Evolutionary conservation across 768 basidiomycete species (phyloP).

Genomic region (Kwoniella botswanensis): DNA sequence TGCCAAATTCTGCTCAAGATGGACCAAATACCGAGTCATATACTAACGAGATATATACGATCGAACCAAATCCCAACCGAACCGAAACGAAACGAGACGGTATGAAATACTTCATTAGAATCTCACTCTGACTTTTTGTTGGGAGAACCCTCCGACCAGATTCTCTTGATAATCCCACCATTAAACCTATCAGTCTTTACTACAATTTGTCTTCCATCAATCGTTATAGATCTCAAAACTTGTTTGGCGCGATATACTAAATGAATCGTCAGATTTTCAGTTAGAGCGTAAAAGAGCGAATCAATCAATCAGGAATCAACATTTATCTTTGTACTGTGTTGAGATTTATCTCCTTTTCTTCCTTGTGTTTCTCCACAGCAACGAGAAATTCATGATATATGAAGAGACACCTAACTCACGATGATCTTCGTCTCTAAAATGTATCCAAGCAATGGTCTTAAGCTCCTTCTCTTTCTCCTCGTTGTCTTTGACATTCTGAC

Average conservation of each 20-base stretch:
- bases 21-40: too few relatives aligned
- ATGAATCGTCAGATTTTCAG: neutral
- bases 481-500: neutral
- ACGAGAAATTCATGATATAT: neutral
- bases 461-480: neutral
- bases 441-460: slow-evolving; percentile 29
- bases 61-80: too few relatives aligned
- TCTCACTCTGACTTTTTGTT: neutral
- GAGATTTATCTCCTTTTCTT: too few relatives aligned
- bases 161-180: slow-evolving; percentile 1
- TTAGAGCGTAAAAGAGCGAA: neutral
- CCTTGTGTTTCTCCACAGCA: too few relatives aligned
- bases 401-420: slow-evolving; percentile 14
- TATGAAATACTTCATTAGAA: neutral
- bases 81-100: neutral
- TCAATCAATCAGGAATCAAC: neutral
- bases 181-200: slow-evolving; percentile 21
- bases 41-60: too few relatives aligned
- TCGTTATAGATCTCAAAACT: slow-evolving; percentile 18
- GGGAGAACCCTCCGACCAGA: neutral
- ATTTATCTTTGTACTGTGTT: too few relatives aligned
- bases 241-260: slow-evolving; percentile 23
- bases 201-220: slow-evolving; percentile 14
- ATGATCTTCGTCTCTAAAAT: slow-evolving; percentile 24
- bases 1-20: too few relatives aligned